Conservation (phyloP, 352 stramenopile species). For the Phytophthora nicotianae region DNA sequence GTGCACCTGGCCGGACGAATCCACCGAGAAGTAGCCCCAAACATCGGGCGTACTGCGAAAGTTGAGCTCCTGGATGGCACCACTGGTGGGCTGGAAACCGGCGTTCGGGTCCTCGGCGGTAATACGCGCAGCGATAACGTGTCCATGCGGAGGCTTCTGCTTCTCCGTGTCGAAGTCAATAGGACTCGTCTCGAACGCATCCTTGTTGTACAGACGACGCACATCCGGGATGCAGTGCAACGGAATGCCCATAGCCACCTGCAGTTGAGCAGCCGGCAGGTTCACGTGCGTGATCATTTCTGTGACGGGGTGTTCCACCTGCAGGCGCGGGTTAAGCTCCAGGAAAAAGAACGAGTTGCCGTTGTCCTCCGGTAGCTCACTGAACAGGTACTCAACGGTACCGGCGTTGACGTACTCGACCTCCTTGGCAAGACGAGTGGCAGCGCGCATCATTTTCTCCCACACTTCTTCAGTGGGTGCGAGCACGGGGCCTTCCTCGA, state of each 20-base stretch:
- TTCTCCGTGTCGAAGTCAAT: conserved; percentile 97
- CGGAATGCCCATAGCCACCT: conserved; percentile 99
- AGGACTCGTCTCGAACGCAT: conserved; percentile 88
- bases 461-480: conserved; percentile 94
- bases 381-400: conserved; percentile 99
- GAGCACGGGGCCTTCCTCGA: conserved; percentile 98
- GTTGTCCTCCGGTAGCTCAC: conserved; percentile 89
- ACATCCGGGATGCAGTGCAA: conserved; percentile 99
- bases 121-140: conserved; percentile 99
- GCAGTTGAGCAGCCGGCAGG: conserved; percentile 96
- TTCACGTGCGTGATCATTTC: conserved; percentile 99
- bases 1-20: conserved; percentile 98
- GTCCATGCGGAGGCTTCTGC: conserved; percentile 84
- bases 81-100: conserved; percentile 98
- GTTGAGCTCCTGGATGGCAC: conserved; percentile 99
- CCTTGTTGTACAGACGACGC: conserved; percentile 96
- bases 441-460: conserved; percentile 98
- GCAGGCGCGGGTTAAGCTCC: conserved; percentile 99
- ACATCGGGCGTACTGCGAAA: conserved; percentile 99
- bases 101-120: conserved; percentile 99
- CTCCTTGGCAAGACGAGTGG: conserved; percentile 97
- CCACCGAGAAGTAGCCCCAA: conserved; percentile 99
- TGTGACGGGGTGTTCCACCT: conserved; percentile 99
- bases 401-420: conserved; percentile 99
- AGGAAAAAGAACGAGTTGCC: conserved; percentile 99